A percentile compares a stretch with the other conserved stretches of the same genome.
Evolutionary conservation across 1,139 yeast species (phyloP).

Genomic region (Blastobotrys niveus): DNA sequence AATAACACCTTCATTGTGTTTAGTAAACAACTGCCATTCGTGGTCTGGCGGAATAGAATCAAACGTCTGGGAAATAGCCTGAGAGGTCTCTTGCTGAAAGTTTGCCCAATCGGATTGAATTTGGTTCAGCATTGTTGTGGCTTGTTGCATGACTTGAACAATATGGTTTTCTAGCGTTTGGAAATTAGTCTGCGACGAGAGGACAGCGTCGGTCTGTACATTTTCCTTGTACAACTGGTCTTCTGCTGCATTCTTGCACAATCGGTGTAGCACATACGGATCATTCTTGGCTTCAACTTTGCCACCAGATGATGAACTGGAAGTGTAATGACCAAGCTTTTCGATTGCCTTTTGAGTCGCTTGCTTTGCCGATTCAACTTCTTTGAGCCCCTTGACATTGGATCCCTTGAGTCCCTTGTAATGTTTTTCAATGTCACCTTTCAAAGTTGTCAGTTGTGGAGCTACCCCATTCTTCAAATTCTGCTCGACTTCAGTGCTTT

Average conservation of each 20-base stretch:
- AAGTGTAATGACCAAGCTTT: slow-evolving; percentile 32
- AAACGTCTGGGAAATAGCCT: slow-evolving; percentile 33
- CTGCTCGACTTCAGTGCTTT: slow-evolving; percentile 33
- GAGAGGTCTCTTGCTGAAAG: slow-evolving; percentile 29
- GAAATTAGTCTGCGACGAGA: slow-evolving; percentile 39
- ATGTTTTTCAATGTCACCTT: slow-evolving; percentile 39
- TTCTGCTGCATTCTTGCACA: slow-evolving; percentile 35
- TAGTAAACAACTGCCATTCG: slow-evolving; percentile 44
- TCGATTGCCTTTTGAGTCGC: slow-evolving; percentile 37
- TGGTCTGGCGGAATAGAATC: slow-evolving; percentile 33
- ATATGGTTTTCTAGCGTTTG: slow-evolving; percentile 42
- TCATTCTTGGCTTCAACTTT: slow-evolving; percentile 40
- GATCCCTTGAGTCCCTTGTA: slow-evolving; percentile 35
- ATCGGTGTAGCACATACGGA: slow-evolving; percentile 43
- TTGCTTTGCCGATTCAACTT: slow-evolving; percentile 35
- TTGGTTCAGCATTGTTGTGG: slow-evolving; percentile 33
- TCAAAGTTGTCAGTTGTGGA: slow-evolving; percentile 35
- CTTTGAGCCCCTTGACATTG: slow-evolving; percentile 36
- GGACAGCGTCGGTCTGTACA: slow-evolving; percentile 39
- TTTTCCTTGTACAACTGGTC: slow-evolving; percentile 44
- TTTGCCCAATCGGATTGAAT: slow-evolving; percentile 31
- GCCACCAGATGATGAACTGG: slow-evolving; percentile 24
- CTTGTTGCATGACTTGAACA: slow-evolving; percentile 40
- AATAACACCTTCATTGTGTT: slow-evolving; percentile 31
- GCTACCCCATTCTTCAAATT: slow-evolving; percentile 31